Conservation (phyloP, 257 asterid genomes). For the Cruciata laevipes region DNA sequence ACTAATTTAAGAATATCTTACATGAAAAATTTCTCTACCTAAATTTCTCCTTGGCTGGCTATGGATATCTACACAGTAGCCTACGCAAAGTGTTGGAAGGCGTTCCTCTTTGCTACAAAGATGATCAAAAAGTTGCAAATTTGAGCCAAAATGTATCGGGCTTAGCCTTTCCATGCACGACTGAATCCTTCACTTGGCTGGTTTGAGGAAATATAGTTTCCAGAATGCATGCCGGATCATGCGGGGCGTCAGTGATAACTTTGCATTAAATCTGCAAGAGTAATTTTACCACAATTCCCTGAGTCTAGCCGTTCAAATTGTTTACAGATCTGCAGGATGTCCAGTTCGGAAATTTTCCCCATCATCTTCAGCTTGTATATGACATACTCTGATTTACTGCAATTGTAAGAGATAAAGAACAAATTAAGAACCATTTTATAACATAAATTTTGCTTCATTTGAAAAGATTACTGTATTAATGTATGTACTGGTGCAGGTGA, state of each 20-base stretch:
- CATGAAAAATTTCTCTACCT: conserved; percentile 22
- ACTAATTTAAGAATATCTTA: not conserved
- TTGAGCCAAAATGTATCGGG: not conserved
- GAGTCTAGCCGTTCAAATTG: conserved; percentile 79
- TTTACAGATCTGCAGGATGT: conserved; percentile 54
- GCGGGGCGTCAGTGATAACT: conserved; percentile 29
- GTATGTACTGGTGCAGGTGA: not conserved
- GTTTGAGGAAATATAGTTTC: not conserved
- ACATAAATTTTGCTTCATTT: not conserved
- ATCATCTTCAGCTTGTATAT: conserved; percentile 90
- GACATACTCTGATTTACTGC: conserved; percentile 84
- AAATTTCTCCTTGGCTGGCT: conserved; percentile 2
- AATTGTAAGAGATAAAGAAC: not conserved
- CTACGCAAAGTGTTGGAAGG: not conserved
- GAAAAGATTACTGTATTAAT: not conserved
- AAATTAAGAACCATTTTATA: not conserved
- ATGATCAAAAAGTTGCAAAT: not conserved
- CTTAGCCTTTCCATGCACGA: not conserved
- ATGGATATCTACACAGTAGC: not conserved
- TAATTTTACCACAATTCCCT: conserved; percentile 83
- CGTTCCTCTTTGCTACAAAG: not conserved
- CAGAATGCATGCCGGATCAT: not conserved
- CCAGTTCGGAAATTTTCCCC: conserved; percentile 72
- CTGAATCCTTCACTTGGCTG: not conserved
- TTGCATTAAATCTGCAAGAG: conserved; percentile 80